Evolutionary conservation across 371 early-diverging fungal species (phyloP).

Genomic region (Mortierella sp.): DNA sequence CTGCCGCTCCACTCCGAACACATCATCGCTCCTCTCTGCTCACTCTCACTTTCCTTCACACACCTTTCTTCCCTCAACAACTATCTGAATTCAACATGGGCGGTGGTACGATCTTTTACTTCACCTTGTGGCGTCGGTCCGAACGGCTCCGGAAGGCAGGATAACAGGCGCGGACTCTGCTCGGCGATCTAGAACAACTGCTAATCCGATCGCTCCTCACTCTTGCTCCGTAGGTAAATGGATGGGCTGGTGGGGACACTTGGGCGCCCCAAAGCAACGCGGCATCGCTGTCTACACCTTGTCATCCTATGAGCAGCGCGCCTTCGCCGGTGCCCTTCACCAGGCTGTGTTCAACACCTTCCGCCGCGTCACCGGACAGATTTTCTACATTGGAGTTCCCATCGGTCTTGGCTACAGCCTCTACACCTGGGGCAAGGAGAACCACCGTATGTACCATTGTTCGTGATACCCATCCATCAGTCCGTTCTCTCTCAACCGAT

Average conservation of each 20-base stretch:
- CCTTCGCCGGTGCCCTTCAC: constrained; percentile 78
- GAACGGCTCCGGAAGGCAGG: too few species aligned
- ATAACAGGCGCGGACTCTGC: background rate
- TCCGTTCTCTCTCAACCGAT: background rate
- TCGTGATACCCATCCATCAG: background rate
- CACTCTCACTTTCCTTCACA: constrained; percentile 1
- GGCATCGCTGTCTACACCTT: constrained; percentile 79
- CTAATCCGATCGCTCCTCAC: background rate
- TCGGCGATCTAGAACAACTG: background rate
- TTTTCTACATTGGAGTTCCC: constrained; percentile 79
- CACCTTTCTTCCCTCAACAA: constrained; percentile 8
- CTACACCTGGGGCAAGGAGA: constrained; percentile 70
- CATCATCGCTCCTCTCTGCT: constrained; percentile 1
- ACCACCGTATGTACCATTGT: constrained; percentile 58
- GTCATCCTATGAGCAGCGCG: constrained; percentile 84
- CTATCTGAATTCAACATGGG: constrained; percentile 25
- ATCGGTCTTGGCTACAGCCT: constrained; percentile 70
- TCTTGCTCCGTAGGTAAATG: constrained; percentile 49
- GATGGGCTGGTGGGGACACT: constrained; percentile 79
- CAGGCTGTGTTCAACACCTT: constrained; percentile 84
- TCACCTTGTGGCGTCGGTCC: too few species aligned
- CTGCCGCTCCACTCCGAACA: background rate
- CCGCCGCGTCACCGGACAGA: constrained; percentile 77
- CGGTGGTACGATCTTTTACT: constrained; percentile 15
- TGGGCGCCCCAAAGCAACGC: constrained; percentile 81